Base-by-base conservation (phyloP, 2,329 filamentous ascomycete genomes). In the Fusarium metavorans region DNA sequence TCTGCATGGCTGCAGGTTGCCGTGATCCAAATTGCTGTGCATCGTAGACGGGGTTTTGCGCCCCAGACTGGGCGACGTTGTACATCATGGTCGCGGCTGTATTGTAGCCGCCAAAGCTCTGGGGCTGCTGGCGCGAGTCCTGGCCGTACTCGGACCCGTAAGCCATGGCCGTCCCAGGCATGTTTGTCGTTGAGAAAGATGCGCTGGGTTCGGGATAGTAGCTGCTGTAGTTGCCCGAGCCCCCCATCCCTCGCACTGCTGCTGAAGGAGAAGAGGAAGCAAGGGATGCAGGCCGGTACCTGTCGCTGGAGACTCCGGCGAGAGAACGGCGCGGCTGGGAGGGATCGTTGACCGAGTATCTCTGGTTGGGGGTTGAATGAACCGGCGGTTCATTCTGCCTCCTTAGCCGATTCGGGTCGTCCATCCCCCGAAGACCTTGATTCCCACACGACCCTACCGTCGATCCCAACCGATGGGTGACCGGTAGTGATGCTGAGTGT, bases 1-100 rank as follows among this genome's bases (percentile, higher is more conserved):
- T 93, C 82, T 95, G 93, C 85, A 97, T 90, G 71, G 89, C 90
- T 87, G 93, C 91, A 84, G 92, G 90, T 81, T 95, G 93, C 86
- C 93, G 92, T 77, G 91, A 87, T 80, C 92, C 89, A 85, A 95
- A 97, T 81, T 92, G 92, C 81, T 92, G 90, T 80, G 91, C 86
- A 83, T 96, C 93, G 85, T 97, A 97, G 84, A 92, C 87, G 85
- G 90, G 82, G 84, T 86, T 87, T 84, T 90, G 89, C 74, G 87
- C 85, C 71, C 85, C 86, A 79, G 91, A 86, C 81, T 92, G 91
- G 80, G 88, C 86, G 79, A 95, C 92, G 85, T 92, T 92, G 87
- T 97, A 97, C 89, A 97, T 92, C 86, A 96, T 91, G 73, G 90
- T 90, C 65, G 90, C 85, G 41, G 76, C 73, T 64, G 91, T 84